Evolutionary conservation across 495 filamentous ascomycete genomes (phyloP).

Genomic region (Aspergillus sclerotiicarbonarius): DNA sequence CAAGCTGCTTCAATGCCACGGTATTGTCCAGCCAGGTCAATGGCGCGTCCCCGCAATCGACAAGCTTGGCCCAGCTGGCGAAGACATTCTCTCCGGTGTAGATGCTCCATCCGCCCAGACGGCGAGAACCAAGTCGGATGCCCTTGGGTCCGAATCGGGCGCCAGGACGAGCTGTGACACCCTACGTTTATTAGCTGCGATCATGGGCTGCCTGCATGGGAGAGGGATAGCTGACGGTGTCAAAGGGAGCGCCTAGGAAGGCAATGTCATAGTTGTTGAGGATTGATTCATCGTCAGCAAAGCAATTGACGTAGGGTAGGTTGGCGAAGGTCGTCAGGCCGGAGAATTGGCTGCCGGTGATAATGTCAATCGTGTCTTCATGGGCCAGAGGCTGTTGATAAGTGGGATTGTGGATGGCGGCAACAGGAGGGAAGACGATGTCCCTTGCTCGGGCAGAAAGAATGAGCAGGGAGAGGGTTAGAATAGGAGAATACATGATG

Average conservation of each 20-base stretch:
- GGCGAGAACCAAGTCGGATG: slow-evolving; percentile 46
- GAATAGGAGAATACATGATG: slow-evolving; percentile 3
- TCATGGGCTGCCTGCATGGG: not conserved
- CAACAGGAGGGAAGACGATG: slow-evolving; percentile 39
- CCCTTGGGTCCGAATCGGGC: slow-evolving; percentile 49
- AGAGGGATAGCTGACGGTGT: slow-evolving; percentile 32
- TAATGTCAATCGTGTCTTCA: slow-evolving; percentile 26
- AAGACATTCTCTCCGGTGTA: slow-evolving; percentile 47
- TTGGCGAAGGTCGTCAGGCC: slow-evolving; percentile 52
- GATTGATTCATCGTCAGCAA: slow-evolving; percentile 19
- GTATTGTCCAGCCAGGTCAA: slow-evolving; percentile 54
- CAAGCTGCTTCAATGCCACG: slow-evolving; percentile 49
- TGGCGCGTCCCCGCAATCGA: slow-evolving; percentile 54
- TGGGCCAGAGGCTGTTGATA: slow-evolving; percentile 18
- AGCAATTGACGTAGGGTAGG: slow-evolving; percentile 45
- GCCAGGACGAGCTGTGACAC: slow-evolving; percentile 48
- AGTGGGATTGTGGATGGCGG: slow-evolving; percentile 15
- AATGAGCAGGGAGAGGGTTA: not conserved
- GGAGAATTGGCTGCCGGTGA: slow-evolving; percentile 29
- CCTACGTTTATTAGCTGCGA: slow-evolving; percentile 8
- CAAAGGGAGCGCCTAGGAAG: slow-evolving; percentile 48
- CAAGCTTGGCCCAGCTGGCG: slow-evolving; percentile 44
- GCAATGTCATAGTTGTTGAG: slow-evolving; percentile 29
- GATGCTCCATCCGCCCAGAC: slow-evolving; percentile 41
- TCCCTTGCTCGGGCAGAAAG: slow-evolving; percentile 25